Conservation (phyloP, 345 rosid genomes). For the Populus euphratica region DNA sequence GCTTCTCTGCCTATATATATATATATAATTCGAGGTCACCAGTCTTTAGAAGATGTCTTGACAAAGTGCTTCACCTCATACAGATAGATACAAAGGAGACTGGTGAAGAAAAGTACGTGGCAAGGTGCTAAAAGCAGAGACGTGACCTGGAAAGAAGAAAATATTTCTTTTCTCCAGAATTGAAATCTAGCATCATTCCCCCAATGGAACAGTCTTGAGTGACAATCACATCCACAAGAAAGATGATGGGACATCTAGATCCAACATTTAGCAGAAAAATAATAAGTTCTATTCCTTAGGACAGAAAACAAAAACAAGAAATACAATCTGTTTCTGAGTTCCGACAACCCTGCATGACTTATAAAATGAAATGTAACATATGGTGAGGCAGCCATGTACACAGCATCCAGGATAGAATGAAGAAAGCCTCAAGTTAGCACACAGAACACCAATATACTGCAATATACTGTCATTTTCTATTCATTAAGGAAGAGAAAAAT, state of each 20-base stretch:
- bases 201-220: neutral
- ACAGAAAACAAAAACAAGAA: neutral
- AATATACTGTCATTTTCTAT: neutral
- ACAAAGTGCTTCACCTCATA: neutral
- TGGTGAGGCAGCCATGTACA: neutral
- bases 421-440: neutral
- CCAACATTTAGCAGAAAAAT: neutral
- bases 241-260: neutral
- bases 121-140: neutral
- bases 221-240: neutral
- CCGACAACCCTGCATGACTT: neutral
- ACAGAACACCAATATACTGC: neutral
- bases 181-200: neutral
- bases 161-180: neutral
- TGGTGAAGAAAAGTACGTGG: neutral
- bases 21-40: neutral
- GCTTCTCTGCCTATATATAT: neutral
- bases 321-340: neutral
- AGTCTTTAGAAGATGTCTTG: neutral
- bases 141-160: neutral
- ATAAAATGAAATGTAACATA: neutral
- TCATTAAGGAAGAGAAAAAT: neutral
- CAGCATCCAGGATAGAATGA: neutral
- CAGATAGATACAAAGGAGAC: no score
- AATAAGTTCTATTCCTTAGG: neutral